phyloP scores from a whole-genome alignment of 1,284 basidiomycete species.

The Hypsizygus ulmarius region DNA sequence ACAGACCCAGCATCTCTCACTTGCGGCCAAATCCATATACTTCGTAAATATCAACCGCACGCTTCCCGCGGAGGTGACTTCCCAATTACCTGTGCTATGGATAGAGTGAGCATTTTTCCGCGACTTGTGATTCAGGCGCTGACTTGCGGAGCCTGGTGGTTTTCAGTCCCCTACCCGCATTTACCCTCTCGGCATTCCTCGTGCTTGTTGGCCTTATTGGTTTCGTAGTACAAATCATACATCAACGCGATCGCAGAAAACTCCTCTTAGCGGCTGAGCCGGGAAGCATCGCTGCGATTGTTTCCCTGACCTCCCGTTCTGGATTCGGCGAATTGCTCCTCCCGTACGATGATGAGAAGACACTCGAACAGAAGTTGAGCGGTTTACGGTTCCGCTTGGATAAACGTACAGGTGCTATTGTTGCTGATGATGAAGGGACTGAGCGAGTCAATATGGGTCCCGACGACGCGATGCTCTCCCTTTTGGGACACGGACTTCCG shows the following conservation, averaged over 20 bases:
- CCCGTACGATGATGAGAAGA: constrained; percentile 51
- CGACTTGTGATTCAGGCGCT: neutral
- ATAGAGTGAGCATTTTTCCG: constrained; percentile 47
- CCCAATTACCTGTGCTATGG: constrained; percentile 45
- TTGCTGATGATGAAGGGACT: constrained; percentile 45
- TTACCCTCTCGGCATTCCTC: constrained; percentile 46
- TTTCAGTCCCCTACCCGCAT: constrained; percentile 47
- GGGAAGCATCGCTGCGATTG: constrained; percentile 55
- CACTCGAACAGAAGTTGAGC: constrained; percentile 46
- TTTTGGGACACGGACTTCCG: constrained; percentile 29
- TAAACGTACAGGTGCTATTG: constrained; percentile 55
- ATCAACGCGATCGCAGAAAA: constrained; percentile 43
- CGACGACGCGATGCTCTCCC: constrained; percentile 40
- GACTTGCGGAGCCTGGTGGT: neutral
- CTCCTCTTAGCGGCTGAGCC: constrained; percentile 55
- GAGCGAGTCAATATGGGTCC: constrained; percentile 22
- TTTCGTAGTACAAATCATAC: constrained; percentile 43
- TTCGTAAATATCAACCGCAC: constrained; percentile 41
- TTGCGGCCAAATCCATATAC: constrained; percentile 54
- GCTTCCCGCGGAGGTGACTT: constrained; percentile 37
- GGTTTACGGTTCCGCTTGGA: constrained; percentile 58
- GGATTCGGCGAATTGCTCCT: constrained; percentile 61
- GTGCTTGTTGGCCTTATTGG: constrained; percentile 46
- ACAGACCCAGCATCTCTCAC: constrained; percentile 54
- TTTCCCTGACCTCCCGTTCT: constrained; percentile 56